phyloP scores from a whole-genome alignment of 2,329 filamentous ascomycete genomes.

The Scytalidium lignicola region DNA sequence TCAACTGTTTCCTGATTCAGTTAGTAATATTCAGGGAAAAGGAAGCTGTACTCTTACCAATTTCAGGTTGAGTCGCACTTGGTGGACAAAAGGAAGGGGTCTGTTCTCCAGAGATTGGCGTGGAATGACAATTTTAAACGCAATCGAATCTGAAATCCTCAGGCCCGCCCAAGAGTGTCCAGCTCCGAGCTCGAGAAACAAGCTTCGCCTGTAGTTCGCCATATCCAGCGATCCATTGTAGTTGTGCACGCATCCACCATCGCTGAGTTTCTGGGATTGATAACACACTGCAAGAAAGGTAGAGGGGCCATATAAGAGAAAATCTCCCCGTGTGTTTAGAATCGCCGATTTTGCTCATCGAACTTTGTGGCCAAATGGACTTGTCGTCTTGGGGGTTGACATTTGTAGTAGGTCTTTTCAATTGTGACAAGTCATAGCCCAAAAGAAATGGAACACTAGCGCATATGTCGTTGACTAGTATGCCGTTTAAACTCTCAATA shows the following conservation, averaged over 20 bases:
- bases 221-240: conserved; percentile 8
- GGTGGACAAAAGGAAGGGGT: no score
- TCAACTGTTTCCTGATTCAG: conserved; percentile 9
- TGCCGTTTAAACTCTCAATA: conserved; percentile 2
- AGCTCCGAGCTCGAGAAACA: conserved; percentile 4
- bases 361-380: conserved; percentile 9
- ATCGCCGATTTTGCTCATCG: neutral
- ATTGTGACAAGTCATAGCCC: conserved; percentile 10
- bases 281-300: conserved; percentile 7
- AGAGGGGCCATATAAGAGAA: conserved; percentile 14
- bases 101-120: no score
- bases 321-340: conserved; percentile 7
- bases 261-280: conserved; percentile 7
- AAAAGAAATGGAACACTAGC: conserved; percentile 12
- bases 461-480: conserved; percentile 8
- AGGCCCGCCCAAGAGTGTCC: conserved; percentile 6
- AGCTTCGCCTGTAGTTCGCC: conserved; percentile 9
- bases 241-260: conserved; percentile 9
- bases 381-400: neutral
- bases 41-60: no score
- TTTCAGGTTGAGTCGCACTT: no score
- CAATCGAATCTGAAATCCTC: conserved; percentile 13
- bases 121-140: conserved; percentile 3
- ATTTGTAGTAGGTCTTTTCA: conserved; percentile 1
- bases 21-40: neutral